Conservation (phyloP, 768 basidiomycete species). For the Gymnopilus junonius region DNA sequence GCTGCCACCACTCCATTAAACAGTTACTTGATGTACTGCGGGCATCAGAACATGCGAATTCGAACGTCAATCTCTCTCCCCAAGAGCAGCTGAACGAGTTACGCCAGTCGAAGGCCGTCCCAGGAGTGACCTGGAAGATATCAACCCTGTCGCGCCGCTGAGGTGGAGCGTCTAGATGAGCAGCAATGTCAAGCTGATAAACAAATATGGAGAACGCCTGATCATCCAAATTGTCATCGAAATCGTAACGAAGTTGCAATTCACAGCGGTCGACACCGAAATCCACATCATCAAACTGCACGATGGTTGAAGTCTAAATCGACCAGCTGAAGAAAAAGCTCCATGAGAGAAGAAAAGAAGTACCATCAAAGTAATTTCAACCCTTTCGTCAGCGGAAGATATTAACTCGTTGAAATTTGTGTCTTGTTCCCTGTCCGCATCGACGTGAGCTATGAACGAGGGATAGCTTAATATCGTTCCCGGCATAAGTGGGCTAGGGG, state of each 20-base stretch:
- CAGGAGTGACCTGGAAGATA: not conserved
- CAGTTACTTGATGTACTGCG: not conserved
- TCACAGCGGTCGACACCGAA: not conserved
- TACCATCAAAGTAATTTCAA: not conserved
- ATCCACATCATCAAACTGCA: not conserved
- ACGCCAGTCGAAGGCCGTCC: not conserved
- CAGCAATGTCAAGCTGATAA: not conserved
- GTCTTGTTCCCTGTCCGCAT: not conserved
- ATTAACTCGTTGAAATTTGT: not conserved
- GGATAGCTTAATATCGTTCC: not conserved
- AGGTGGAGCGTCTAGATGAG: not conserved
- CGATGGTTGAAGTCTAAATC: not conserved
- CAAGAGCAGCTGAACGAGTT: not conserved
- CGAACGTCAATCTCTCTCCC: not conserved
- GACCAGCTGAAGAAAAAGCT: not conserved
- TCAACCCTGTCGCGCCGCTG: not conserved
- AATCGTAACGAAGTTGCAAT: not conserved
- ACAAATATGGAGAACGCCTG: conserved; percentile 1
- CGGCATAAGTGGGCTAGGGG: too few relatives aligned
- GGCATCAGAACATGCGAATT: conserved; percentile 4
- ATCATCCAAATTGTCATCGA: not conserved
- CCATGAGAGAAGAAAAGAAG: not conserved
- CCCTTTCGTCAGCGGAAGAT: not conserved
- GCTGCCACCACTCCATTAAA: not conserved
- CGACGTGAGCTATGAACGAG: not conserved